Evolutionary conservation across 2,329 filamentous ascomycete species (phyloP).

Genomic region (Blumeria graminis): DNA sequence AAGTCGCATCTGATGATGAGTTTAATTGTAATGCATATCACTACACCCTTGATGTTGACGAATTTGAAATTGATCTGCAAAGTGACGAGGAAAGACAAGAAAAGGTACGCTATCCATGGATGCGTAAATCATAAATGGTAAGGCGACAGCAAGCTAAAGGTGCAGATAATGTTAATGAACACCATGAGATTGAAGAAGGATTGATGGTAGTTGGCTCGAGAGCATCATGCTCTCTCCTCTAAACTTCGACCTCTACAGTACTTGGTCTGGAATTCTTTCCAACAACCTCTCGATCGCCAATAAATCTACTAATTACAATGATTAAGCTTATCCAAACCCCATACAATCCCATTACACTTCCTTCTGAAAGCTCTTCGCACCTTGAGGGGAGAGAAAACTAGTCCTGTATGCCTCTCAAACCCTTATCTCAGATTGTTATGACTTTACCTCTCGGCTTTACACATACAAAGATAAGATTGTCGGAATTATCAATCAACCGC

Average conservation of each 20-base stretch:
- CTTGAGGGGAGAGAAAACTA: too few species aligned
- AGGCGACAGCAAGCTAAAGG: conserved; percentile 1
- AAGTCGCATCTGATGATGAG: conserved; percentile 48
- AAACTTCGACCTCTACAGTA: not conserved
- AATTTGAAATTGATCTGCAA: conserved; percentile 6
- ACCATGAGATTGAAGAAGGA: not conserved
- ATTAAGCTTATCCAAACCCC: too few species aligned
- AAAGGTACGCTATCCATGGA: conserved; percentile 12
- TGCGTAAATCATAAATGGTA: not conserved
- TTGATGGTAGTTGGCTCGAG: not conserved
- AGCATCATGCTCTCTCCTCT: not conserved
- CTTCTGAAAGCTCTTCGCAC: too few species aligned
- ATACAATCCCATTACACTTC: too few species aligned
- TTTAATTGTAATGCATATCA: conserved; percentile 30
- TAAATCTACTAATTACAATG: not conserved
- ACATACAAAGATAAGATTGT: too few species aligned
- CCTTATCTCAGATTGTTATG: too few species aligned
- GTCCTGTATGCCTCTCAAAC: too few species aligned
- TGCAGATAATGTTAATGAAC: conserved; percentile 2
- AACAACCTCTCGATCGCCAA: not conserved
- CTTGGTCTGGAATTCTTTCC: not conserved
- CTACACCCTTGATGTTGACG: conserved; percentile 18
- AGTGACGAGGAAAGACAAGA: conserved; percentile 9
- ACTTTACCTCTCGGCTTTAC: too few species aligned
- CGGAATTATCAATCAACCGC: too few species aligned